phyloP scores from a whole-genome alignment of 2,329 filamentous ascomycete species.

The Aureobasidium sp. region DNA sequence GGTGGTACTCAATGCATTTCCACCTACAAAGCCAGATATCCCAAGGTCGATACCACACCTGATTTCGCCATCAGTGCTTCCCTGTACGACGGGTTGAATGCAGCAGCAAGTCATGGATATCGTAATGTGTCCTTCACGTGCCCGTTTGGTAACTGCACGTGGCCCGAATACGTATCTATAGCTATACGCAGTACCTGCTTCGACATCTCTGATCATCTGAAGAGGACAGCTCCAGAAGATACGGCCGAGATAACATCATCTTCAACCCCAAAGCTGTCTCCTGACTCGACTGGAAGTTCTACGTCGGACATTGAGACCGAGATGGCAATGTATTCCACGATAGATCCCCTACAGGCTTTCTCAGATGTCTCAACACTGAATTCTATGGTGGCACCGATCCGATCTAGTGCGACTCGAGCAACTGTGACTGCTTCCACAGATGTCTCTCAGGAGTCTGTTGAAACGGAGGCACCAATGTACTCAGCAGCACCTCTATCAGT shows the following conservation, averaged over 20 bases:
- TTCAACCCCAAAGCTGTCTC: not conserved
- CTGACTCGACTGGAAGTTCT: not conserved
- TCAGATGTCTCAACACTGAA: not conserved
- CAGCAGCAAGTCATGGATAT: not conserved
- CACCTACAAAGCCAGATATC: not conserved
- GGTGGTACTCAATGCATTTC: not conserved
- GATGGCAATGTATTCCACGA: not conserved
- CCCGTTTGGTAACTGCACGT: slow-evolving; percentile 1
- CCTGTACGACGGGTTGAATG: not conserved
- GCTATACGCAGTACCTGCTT: not conserved
- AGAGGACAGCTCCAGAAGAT: not conserved
- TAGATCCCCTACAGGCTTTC: not conserved
- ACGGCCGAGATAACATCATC: not conserved
- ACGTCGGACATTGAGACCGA: not conserved
- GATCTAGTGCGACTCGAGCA: too few species aligned
- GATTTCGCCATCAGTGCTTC: not conserved
- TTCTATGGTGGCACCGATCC: too few species aligned
- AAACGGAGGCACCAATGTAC: not conserved
- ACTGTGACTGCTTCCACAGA: not conserved
- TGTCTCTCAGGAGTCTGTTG: not conserved
- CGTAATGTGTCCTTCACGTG: not conserved
- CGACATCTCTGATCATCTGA: not conserved
- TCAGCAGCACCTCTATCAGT: not conserved
- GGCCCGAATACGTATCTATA: not conserved
- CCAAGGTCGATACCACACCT: not conserved